A percentile compares a stretch with the other conserved stretches of the same genome.
Evolutionary conservation across 306 rosid species (phyloP).

Genomic region (Ziziphus jujuba): DNA sequence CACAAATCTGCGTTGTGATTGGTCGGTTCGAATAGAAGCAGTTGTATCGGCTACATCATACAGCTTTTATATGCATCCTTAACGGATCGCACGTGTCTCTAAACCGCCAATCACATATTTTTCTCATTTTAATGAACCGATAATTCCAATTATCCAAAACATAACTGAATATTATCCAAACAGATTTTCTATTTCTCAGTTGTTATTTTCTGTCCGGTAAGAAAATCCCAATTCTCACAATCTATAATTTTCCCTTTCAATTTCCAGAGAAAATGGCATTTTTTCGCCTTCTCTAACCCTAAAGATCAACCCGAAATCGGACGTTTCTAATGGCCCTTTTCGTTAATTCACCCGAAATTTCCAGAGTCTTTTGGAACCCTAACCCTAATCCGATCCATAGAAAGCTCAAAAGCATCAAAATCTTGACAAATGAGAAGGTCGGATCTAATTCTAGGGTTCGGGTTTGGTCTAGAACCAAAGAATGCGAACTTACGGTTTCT

Average conservation of each 20-base stretch:
- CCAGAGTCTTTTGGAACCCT: conserved; percentile 24
- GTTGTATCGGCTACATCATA: too few species aligned
- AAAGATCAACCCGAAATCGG: background rate
- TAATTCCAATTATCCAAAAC: conserved; percentile 30
- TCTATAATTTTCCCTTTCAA: background rate
- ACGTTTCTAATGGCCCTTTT: conserved; percentile 55
- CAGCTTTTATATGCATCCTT: too few species aligned
- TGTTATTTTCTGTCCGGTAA: conserved; percentile 8
- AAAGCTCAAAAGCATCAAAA: conserved; percentile 35
- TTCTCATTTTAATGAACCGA: conserved; percentile 14
- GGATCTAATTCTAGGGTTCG: conserved; percentile 37
- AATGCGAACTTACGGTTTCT: conserved; percentile 28
- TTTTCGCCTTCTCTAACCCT: background rate
- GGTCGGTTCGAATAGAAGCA: too few species aligned
- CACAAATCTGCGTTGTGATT: too few species aligned
- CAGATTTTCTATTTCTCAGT: conserved; percentile 15
- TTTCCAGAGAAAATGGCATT: conserved; percentile 28
- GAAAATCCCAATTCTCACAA: conserved; percentile 9
- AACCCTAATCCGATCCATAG: conserved; percentile 36
- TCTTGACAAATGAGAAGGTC: conserved; percentile 27
- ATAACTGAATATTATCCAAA: conserved; percentile 29
- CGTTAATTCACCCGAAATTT: conserved; percentile 45
- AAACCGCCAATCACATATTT: conserved; percentile 30
- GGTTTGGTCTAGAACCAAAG: conserved; percentile 25
- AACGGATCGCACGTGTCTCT: background rate